Base-by-base conservation (phyloP, 2,329 filamentous ascomycete species). In the Ascochyta pisi region DNA sequence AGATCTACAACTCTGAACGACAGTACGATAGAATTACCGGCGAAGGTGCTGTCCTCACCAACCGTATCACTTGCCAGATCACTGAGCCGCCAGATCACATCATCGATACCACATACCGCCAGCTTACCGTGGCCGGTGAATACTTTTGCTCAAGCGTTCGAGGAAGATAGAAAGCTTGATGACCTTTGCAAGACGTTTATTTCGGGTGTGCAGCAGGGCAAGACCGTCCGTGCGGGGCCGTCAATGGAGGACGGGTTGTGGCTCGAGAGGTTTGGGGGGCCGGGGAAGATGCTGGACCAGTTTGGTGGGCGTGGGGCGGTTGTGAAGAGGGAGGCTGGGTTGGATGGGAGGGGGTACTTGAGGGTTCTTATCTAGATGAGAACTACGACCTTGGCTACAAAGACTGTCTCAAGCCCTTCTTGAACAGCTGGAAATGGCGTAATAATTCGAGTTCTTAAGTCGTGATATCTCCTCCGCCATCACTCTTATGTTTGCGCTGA, bases 201-300 rank as follows among this genome's bases (percentile, higher is more conserved):
- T 4, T 29, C 12, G 6, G 15, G 33, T 31, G 26, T 43, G 31
- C 19, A 27, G 15, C 44, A 39, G 13, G 10, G 10, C 7, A 43
- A 43, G 23, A 26, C 38, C 10, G 19, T n/a, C 1, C 6, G 19
- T 13, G 44, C 13, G 12, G 39, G 40, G 33, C 35, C 46, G 19
- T 16, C 22, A 24, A 31, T n/a, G 9, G 45, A 43, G 43, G 42
- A 48, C 13, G 38, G 29, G 15, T 2, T 48, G 16, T 56, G 53
- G 53, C 47, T 56, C 19, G 42, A 56, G 33, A 51, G 53, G 9
- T 51, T 39, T 13, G 53, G 53, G 8, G 53, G 53, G 8, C 53
- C 53, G 3, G 42, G 53, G 0, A 39, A 33, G 38, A 39, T 10
- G 24, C 5, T 44, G 22, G 42, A 51, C 24, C 43, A 7, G 8